phyloP scores from a whole-genome alignment of 108 stramenopile species.

The Stephanodiscus minutulus region DNA sequence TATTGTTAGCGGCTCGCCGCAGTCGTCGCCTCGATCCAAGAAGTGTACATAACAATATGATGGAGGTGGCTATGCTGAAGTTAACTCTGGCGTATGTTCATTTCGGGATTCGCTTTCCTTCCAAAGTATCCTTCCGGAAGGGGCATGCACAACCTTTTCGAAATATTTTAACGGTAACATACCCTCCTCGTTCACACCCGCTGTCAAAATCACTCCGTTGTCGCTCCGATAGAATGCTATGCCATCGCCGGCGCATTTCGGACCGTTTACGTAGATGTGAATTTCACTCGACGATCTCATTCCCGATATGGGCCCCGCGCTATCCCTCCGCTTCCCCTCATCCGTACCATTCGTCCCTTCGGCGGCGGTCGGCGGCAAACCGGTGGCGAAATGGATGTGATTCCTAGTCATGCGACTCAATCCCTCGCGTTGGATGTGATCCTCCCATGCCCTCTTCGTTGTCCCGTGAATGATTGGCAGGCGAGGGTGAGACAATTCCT shows the following conservation, averaged over 20 bases:
- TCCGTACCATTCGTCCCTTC: conserved; percentile 16
- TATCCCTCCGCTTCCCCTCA: conserved; percentile 2
- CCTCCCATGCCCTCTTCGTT: conserved; percentile 62
- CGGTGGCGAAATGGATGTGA: conserved; percentile 85
- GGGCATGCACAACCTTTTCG: conserved; percentile 56
- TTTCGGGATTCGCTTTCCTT: conserved; percentile 6
- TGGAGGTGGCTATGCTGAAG: too few species aligned
- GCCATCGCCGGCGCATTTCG: conserved; percentile 60
- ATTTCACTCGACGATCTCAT: conserved; percentile 71
- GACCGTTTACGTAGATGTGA: conserved; percentile 69
- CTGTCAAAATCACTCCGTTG: conserved; percentile 79
- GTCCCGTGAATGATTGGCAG: conserved; percentile 75
- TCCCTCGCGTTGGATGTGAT: conserved; percentile 62
- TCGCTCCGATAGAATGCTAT: conserved; percentile 70
- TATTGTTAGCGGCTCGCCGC: too few species aligned
- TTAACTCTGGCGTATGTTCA: too few species aligned
- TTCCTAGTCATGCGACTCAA: conserved; percentile 71
- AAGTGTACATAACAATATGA: too few species aligned
- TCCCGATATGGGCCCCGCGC: conserved; percentile 68
- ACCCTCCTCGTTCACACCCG: conserved; percentile 64
- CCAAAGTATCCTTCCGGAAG: conserved; percentile 41
- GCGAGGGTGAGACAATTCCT: conserved; percentile 45
- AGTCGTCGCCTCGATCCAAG: too few species aligned
- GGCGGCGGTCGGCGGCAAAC: conserved; percentile 44
- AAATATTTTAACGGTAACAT: conserved; percentile 70